Evolutionary conservation across 306 rosid genomes (phyloP), one percentile per base, ranked within the genome.

Genomic region (Castanea crenata): DNA sequence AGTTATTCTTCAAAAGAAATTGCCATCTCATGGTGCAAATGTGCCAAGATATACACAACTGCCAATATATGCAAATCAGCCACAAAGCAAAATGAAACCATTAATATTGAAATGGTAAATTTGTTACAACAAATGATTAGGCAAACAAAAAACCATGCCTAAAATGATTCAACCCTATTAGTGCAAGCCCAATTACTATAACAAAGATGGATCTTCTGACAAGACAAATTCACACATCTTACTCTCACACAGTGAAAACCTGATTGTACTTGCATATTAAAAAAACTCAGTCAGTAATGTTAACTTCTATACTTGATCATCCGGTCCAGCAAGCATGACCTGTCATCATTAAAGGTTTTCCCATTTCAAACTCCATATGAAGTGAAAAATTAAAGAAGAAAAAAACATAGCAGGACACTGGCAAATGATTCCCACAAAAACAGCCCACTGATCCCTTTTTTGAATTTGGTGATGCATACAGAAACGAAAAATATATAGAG

Each of bases 261-360:
- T 70, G 72, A 82, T 78, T 84, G 78, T 77, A 82, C 90, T 82
- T 91, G 74, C 86, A 78, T 79, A 41, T 81, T 41, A 78, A 29
- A 68, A 74, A 84, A 80, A 58, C 78, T 87, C 78, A 27, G 85
- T 90, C 85, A 78, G 83, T 86, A 77, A 81, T 80, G 49, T 80
- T 81, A 79, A 35, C 85, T 80, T 75, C 91, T 94, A 94, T 74
- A 92, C 92, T 84, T 89, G 87, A 82, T 94, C 99, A 79, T 92
- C 97, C 58, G 99, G 97, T 41, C 97, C 97, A 54, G 89, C 99
- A 84, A 94, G 92, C 91, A 90, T 91, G 10, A 92, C 97, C 97
- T 94, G 92, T 44, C 81, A 83, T 25, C 35, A 41, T 41, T 41
- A 41, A 74, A 82, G 71, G 55, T 19, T 55, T 69, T 51, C 56